Base-by-base conservation (phyloP, 2,329 filamentous ascomycete species). In the Teratosphaeria pseudoeucalypti region DNA sequence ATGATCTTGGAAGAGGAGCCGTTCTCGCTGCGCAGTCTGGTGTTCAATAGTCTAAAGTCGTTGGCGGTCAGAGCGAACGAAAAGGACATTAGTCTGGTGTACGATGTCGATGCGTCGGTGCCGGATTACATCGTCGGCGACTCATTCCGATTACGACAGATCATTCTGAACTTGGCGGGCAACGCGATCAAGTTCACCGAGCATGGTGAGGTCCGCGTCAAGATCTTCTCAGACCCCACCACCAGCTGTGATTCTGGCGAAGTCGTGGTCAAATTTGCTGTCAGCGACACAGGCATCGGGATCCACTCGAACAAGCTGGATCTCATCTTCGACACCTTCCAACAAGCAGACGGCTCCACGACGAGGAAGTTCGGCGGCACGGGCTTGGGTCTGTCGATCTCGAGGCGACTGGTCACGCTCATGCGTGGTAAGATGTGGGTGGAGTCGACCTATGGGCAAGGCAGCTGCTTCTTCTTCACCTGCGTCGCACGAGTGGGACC, bases 111-210 rank as follows among this genome's bases (percentile, higher is more conserved):
- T 73, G 92, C 87, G 73, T 90, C 89, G 3, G 90, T 97, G 52
- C 92, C 92, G 3, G 92, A 97, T 73, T 92, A 95, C 72, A 91
- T 97, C 49, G 87, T 96, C 63, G 94, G 94, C 62, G 94, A 99
- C 73, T 95, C 92, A 1, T 97, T 96, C 87, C 88, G 94, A 75
- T 79, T 97, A 59, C 86, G 92, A 63, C 94, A 99, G 76, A 95
- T 99, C 68, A 96, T 97, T 63, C 82, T 97, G 60, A 99, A 99
- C 75, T 79, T 99, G 59, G 92, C 97, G 58, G 94, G 94, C 71
- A 99, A 99, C 70, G 92, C 94, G 58, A 96, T 99, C 80, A 99
- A 99, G 73, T 99, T 99, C 74, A 97, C 94, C 2, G 92, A 97
- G 74, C 88, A 95, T 68, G 94, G 94, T 62, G 91, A 96, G 73